phyloP scores from a whole-genome alignment of 805 yeast genomes.

The Nakazawaea ishiwadae region DNA sequence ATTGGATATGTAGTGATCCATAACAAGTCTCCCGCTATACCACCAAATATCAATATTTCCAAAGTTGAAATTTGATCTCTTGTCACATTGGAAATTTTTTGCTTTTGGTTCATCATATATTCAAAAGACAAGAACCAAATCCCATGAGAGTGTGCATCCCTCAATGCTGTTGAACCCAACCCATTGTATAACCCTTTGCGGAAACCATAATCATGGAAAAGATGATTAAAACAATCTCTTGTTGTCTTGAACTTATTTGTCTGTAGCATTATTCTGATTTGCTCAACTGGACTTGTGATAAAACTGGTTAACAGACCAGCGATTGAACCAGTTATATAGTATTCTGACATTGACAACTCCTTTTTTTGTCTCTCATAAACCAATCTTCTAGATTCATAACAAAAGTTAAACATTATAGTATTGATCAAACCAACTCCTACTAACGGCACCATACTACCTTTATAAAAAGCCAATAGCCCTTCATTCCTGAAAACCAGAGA shows the following conservation, averaged over 20 bases:
- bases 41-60: constrained; percentile 54
- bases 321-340: constrained; percentile 56
- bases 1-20: constrained; percentile 55
- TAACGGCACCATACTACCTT: constrained; percentile 65
- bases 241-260: constrained; percentile 27
- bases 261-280: constrained; percentile 57
- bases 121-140: constrained; percentile 70
- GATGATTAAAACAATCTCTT: constrained; percentile 27
- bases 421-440: constrained; percentile 69
- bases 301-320: constrained; percentile 65
- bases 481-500: constrained; percentile 52
- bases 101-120: constrained; percentile 39
- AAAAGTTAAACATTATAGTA: constrained; percentile 65
- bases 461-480: constrained; percentile 58
- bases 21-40: constrained; percentile 59
- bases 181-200: constrained; percentile 51
- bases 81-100: constrained; percentile 27
- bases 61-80: constrained; percentile 50
- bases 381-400: constrained; percentile 63
- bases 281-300: constrained; percentile 62
- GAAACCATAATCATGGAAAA: not conserved
- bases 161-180: constrained; percentile 42
- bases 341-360: constrained; percentile 45
- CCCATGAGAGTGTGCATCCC: constrained; percentile 70
- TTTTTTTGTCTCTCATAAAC: constrained; percentile 27